A percentile compares a stretch with the other conserved stretches of the same genome.
phyloP scores from a whole-genome alignment of 805 yeast species.

The Kregervanrija delftensis region DNA sequence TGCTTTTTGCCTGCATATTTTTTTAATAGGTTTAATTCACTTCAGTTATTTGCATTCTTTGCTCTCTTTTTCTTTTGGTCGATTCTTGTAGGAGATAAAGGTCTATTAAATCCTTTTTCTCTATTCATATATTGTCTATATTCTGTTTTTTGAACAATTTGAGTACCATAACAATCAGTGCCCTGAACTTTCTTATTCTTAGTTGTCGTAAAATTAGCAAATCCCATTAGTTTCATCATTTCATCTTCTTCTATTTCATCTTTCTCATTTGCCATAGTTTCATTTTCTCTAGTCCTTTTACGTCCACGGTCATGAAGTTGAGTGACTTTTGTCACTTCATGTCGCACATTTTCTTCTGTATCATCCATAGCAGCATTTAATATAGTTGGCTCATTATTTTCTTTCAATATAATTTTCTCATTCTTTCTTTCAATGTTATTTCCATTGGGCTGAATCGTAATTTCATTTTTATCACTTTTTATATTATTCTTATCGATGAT shows the following conservation, averaged over 20 bases:
- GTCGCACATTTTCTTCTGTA: slow-evolving; percentile 4
- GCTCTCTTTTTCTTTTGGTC: slow-evolving; percentile 7
- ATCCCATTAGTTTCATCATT: slow-evolving; percentile 50
- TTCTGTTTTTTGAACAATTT: slow-evolving; percentile 31
- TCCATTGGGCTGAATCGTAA: background rate
- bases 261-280: slow-evolving; percentile 1
- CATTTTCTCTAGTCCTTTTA: no score
- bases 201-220: slow-evolving; percentile 46
- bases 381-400: background rate
- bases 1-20: background rate
- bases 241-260: slow-evolving; percentile 18
- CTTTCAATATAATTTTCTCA: background rate
- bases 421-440: background rate
- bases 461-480: background rate
- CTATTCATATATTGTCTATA: slow-evolving; percentile 59
- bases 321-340: slow-evolving; percentile 17
- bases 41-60: background rate
- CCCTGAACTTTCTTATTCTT: slow-evolving; percentile 52
- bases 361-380: slow-evolving; percentile 1
- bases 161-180: slow-evolving; percentile 36
- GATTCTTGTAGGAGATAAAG: slow-evolving; percentile 37
- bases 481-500: background rate
- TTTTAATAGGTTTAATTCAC: background rate
- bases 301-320: no score
- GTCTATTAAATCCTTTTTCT: slow-evolving; percentile 48